Percentiles rank a stretch among this genome's conserved stretches.
Evolutionary conservation across 164 flowering plant species (phyloP).

Genomic region (Aristolochia fimbriata): DNA sequence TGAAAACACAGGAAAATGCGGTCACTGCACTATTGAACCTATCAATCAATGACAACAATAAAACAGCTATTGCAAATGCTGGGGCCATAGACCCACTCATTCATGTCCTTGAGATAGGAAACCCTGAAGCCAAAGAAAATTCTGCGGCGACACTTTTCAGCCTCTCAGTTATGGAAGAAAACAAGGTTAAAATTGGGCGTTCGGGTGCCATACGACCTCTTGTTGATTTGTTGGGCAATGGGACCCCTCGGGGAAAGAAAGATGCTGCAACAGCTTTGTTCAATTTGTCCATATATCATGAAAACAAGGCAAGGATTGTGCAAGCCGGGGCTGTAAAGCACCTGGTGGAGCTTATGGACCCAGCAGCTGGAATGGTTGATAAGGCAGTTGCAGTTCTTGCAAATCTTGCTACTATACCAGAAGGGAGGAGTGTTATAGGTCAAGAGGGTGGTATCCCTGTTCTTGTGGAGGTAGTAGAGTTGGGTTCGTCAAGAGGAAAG

Average conservation of each 20-base stretch:
- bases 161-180: conserved; percentile 77
- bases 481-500: conserved; percentile 93
- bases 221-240: conserved; percentile 58
- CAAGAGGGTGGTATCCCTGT: conserved; percentile 74
- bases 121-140: conserved; percentile 88
- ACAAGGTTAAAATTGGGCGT: conserved; percentile 79
- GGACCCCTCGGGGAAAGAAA: conserved; percentile 85
- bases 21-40: conserved; percentile 92
- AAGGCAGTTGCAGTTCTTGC: conserved; percentile 95
- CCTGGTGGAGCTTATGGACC: conserved; percentile 93
- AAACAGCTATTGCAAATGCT: conserved; percentile 62
- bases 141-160: conserved; percentile 97
- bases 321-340: conserved; percentile 78
- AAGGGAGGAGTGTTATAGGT: conserved; percentile 72
- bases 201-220: conserved; percentile 86
- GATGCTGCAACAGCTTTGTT: conserved; percentile 97
- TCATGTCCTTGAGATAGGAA: conserved; percentile 70
- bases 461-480: conserved; percentile 88
- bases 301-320: conserved; percentile 79
- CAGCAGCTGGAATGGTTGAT: conserved; percentile 95
- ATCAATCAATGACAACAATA: conserved; percentile 76
- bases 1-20: conserved; percentile 82
- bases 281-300: conserved; percentile 77
- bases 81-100: conserved; percentile 87
- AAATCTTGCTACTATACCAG: conserved; percentile 83